A percentile compares a stretch with the other conserved stretches of the same genome.
These are phyloP conservation scores for Blastobotrys apis DNA, from an alignment of 1,139 yeast genomes.

Conservation along the genomic window DNA sequence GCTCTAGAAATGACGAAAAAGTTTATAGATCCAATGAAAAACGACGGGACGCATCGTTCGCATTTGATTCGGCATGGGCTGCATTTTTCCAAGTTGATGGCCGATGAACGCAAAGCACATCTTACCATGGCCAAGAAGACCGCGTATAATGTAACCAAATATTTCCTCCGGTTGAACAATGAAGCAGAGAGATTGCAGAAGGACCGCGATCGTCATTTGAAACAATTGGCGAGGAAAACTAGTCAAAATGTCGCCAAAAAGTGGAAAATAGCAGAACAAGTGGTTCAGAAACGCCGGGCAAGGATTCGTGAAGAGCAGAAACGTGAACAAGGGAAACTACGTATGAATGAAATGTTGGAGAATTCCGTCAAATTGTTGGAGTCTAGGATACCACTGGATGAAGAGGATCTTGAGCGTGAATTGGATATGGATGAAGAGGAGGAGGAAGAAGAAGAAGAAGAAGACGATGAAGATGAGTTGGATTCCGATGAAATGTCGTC, in stretches of 20 bases:
- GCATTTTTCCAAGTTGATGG: constrained; percentile 65
- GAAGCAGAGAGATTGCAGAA: constrained; percentile 81
- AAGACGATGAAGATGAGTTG: constrained; percentile 25
- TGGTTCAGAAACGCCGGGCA: constrained; percentile 45
- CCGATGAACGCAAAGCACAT: constrained; percentile 62
- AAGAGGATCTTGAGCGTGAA: constrained; percentile 21
- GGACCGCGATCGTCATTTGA: constrained; percentile 48
- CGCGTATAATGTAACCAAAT: constrained; percentile 78
- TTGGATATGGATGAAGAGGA: constrained; percentile 27
- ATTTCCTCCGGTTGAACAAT: constrained; percentile 80
- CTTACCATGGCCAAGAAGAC: constrained; percentile 66
- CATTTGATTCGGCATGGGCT: constrained; percentile 73
- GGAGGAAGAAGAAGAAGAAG: constrained; percentile 27
- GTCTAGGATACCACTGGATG: constrained; percentile 59
- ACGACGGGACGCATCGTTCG: constrained; percentile 55
- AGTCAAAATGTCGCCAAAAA: constrained; percentile 82
- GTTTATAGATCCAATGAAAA: constrained; percentile 38
- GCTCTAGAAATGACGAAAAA: constrained; percentile 28
- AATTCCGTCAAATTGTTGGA: constrained; percentile 88
- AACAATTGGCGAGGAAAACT: constrained; percentile 69
- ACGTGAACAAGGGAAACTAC: constrained; percentile 81
- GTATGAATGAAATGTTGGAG: constrained; percentile 80
- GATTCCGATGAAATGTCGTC: constrained; percentile 26
- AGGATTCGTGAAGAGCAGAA: constrained; percentile 41
- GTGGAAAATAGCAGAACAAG: constrained; percentile 89